These are phyloP conservation scores for Claviceps cyperi DNA, from an alignment of 2,329 filamentous ascomycete species.

Conservation along the genomic window DNA sequence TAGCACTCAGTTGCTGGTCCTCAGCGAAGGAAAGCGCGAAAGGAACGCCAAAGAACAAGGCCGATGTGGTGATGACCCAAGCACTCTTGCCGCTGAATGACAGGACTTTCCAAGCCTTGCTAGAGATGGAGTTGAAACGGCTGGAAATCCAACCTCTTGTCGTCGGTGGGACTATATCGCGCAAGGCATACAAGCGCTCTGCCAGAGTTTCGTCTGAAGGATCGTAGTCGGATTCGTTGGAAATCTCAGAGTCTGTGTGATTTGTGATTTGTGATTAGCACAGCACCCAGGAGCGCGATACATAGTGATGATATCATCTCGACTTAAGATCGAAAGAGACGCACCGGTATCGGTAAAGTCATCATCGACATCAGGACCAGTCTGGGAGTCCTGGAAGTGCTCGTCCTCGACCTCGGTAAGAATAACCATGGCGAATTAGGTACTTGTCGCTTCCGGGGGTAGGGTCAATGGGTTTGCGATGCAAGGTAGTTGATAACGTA, in stretches of 20 bases:
- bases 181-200: conserved; percentile 58
- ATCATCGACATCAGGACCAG: conserved; percentile 64
- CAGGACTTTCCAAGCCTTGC: conserved; percentile 37
- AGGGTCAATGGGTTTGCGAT: not conserved
- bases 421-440: conserved; percentile 62
- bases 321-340: conserved; percentile 11
- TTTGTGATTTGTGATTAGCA: conserved; percentile 1
- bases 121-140: conserved; percentile 40
- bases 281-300: no score
- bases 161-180: conserved; percentile 62
- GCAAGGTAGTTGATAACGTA: not conserved
- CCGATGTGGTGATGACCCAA: conserved; percentile 83
- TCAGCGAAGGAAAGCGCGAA: conserved; percentile 88
- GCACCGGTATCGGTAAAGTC: conserved; percentile 90
- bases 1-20: conserved; percentile 92
- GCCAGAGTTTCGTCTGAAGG: conserved; percentile 41
- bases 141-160: conserved; percentile 53
- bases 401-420: conserved; percentile 95
- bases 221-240: conserved; percentile 61
- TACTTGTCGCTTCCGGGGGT: not conserved
- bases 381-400: conserved; percentile 65
- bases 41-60: conserved; percentile 78
- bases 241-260: conserved; percentile 62
- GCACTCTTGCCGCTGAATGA: conserved; percentile 70
- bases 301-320: not conserved